These are phyloP conservation scores for Ophiostoma australiae DNA, from an alignment of 2,329 filamentous ascomycete genomes.

Conservation along the genomic window DNA sequence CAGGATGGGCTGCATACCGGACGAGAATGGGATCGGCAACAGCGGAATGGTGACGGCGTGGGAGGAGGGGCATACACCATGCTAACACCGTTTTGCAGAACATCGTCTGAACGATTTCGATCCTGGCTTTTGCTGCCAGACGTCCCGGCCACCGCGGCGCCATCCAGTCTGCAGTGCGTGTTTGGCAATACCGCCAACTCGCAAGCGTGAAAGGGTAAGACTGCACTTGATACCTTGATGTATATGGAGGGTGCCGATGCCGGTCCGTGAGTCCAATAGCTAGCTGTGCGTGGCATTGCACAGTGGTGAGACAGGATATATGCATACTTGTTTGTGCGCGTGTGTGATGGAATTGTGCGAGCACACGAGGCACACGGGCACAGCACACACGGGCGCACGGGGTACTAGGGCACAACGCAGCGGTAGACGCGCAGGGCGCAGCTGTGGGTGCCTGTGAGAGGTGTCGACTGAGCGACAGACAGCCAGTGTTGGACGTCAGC, in stretches of 20 bases:
- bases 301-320: slow-evolving; percentile 1
- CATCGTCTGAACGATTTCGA: slow-evolving; percentile 9
- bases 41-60: background rate
- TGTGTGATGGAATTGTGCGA: background rate
- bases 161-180: slow-evolving; percentile 14
- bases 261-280: background rate
- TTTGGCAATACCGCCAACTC: slow-evolving; percentile 15
- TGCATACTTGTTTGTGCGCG: background rate
- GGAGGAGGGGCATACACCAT: background rate
- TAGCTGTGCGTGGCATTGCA: background rate
- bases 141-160: slow-evolving; percentile 17
- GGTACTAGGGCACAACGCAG: background rate
- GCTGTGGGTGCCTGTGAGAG: background rate
- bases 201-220: background rate
- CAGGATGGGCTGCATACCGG: background rate
- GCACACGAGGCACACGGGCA: background rate
- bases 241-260: background rate
- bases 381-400: background rate
- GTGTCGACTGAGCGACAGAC: background rate
- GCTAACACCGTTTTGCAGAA: background rate
- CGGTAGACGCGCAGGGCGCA: background rate
- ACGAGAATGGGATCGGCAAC: background rate
- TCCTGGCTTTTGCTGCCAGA: background rate
- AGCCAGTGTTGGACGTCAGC: background rate
- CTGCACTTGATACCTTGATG: background rate